phyloP scores from a whole-genome alignment of 2,329 filamentous ascomycete species.

The Lachnellula suecica region DNA sequence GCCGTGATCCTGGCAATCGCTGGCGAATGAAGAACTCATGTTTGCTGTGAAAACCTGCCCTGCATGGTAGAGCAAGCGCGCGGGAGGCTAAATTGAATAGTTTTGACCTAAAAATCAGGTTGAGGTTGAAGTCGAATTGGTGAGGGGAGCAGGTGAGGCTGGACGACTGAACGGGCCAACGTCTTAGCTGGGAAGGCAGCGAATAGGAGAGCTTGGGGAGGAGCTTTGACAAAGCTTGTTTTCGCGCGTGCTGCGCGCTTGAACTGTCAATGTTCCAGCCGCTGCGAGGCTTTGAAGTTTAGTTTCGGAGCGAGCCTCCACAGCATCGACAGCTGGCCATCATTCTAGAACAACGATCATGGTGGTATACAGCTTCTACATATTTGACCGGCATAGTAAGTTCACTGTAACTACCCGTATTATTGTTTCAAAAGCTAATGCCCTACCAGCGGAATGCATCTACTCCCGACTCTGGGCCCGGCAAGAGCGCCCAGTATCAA shows the following conservation, averaged over 20 bases:
- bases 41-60: conserved; percentile 4
- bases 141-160: not conserved
- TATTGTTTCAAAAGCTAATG: conserved; percentile 5
- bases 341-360: no score
- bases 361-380: conserved; percentile 97
- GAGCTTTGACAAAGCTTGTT: conserved; percentile 23
- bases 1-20: conserved; percentile 13
- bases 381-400: conserved; percentile 97
- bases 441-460: conserved; percentile 82
- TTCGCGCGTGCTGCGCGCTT: not conserved
- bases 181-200: not conserved
- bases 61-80: conserved; percentile 8
- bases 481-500: conserved; percentile 31
- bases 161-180: conserved; percentile 5
- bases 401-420: not conserved
- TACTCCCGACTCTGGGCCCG: conserved; percentile 81
- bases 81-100: no score
- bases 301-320: not conserved
- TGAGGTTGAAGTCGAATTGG: conserved; percentile 1
- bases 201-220: not conserved
- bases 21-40: conserved; percentile 18
- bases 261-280: not conserved
- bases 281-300: not conserved
- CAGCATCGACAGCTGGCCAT: not conserved
- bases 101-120: no score